Conservation (phyloP, 1,284 basidiomycete genomes). For the Microbotryum violaceum region DNA sequence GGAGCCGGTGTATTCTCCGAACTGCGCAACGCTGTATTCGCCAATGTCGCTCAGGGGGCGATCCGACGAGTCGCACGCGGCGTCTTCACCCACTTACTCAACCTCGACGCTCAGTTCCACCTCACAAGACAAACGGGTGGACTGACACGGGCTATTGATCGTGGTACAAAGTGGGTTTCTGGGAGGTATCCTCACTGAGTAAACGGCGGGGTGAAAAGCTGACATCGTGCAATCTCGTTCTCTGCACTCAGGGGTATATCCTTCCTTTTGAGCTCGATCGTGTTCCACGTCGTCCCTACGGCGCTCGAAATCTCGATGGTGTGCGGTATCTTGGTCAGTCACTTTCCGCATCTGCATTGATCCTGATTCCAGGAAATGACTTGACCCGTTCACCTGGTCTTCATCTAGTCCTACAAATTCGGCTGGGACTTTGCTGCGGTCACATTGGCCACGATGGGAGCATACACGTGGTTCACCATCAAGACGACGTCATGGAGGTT, state of each 20-base stretch:
- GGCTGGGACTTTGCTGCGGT: conserved; percentile 94
- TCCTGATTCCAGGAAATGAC: neutral
- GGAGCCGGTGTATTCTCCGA: conserved; percentile 85
- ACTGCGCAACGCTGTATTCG: conserved; percentile 90
- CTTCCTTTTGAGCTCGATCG: conserved; percentile 84
- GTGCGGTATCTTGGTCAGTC: conserved; percentile 81
- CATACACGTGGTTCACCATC: conserved; percentile 96
- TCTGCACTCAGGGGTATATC: conserved; percentile 69
- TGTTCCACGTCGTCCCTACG: conserved; percentile 93
- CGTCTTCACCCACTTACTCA: conserved; percentile 86
- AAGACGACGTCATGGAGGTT: conserved; percentile 91
- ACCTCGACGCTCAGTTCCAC: conserved; percentile 88
- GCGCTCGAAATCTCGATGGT: conserved; percentile 94
- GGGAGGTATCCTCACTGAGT: neutral
- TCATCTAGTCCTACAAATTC: conserved; percentile 78
- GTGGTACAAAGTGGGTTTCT: conserved; percentile 77
- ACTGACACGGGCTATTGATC: conserved; percentile 88
- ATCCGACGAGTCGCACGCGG: conserved; percentile 87
- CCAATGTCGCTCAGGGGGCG: conserved; percentile 87
- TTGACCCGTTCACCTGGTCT: neutral
- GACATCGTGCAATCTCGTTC: neutral
- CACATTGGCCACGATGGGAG: conserved; percentile 72
- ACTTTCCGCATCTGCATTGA: neutral
- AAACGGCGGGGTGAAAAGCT: no score
- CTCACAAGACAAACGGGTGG: conserved; percentile 90